Base-by-base conservation (phyloP, 1,284 basidiomycete genomes). In the Trichosporon inkin region DNA sequence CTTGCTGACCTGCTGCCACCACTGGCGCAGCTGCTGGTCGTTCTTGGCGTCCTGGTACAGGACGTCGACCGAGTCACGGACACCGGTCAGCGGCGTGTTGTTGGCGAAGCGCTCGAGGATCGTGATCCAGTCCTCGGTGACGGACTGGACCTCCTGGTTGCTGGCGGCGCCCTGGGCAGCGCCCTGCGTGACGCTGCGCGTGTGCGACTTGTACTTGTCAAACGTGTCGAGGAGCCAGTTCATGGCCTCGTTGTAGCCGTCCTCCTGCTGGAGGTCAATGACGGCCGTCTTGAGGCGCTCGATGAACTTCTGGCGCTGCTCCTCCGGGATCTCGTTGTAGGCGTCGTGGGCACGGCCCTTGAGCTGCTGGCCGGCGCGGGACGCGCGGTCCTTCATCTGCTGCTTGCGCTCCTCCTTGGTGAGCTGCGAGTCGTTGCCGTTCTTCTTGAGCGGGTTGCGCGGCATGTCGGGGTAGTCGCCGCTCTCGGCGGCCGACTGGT, bases 71-170 rank as follows among this genome's bases (percentile, higher is more conserved):
- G 92, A 84, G 67, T 89, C 83, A 54, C 89, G 81, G 62, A 95
- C 85, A 52, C 83, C 79, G 62, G 88, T 81, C 76, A 92, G 84
- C 69, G 67, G 77, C 49, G 71, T 72, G 65, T 84, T 85, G 71
- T 93, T 89, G 38, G 94, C 93, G 75, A 97, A 95, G 39, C 94
- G 87, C 80, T 97, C 93, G 56, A 96, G 84, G 13, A 98, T 81
- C 1, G 85, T 86, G 55, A 89, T 84, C 40, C 95, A 83, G 71
- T 92, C 86, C 35, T 73, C 66, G 37, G 60, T 20, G 16, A 40
- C 47, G 13, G 10, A n/a, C 19, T 53, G 24, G 0, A 52, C 55
- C 38, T 61, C 40, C 4, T 7, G 0, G 51, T 58, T 36, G 39
- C 19, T n/a, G 19, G 83, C 81, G 4, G 88, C 83, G n/a, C 81